These are phyloP conservation scores for Phytophthora brassicae DNA, from an alignment of 352 stramenopile genomes.

Conservation along the genomic window DNA sequence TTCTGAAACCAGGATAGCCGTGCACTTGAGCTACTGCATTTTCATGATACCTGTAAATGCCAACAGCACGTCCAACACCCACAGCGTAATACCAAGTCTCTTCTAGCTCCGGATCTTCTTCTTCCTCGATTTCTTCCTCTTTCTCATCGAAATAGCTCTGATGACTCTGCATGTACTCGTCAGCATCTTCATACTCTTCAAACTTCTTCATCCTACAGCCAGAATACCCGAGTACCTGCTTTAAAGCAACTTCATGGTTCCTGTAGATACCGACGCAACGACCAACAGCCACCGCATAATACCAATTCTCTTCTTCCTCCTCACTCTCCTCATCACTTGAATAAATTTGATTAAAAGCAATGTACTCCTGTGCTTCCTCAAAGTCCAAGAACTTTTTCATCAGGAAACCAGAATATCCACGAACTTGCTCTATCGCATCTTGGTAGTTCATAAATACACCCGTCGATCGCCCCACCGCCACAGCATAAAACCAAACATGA, in stretches of 20 bases:
- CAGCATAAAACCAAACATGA: slow-evolving; percentile 36
- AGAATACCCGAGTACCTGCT: slow-evolving; percentile 42
- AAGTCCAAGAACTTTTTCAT: slow-evolving; percentile 17
- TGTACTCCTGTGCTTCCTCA: slow-evolving; percentile 16
- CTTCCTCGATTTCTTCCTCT: neutral
- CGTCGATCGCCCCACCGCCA: slow-evolving; percentile 42
- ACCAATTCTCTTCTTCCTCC: slow-evolving; percentile 20
- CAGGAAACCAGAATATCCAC: slow-evolving; percentile 11
- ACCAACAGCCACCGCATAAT: slow-evolving; percentile 52
- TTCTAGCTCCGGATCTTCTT: neutral
- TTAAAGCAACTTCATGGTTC: slow-evolving; percentile 35
- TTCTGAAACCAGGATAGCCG: slow-evolving; percentile 1
- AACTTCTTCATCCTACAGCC: slow-evolving; percentile 57
- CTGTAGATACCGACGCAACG: slow-evolving; percentile 42
- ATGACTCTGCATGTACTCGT: neutral
- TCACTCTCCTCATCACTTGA: slow-evolving; percentile 16
- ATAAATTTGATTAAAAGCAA: slow-evolving; percentile 16
- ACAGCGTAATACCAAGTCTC: slow-evolving; percentile 8
- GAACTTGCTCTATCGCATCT: slow-evolving; percentile 13
- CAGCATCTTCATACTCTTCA: slow-evolving; percentile 30
- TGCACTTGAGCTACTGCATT: slow-evolving; percentile 1
- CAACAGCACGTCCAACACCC: neutral
- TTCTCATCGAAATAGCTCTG: neutral
- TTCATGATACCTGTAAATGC: neutral
- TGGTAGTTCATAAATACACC: slow-evolving; percentile 40